Evolutionary conservation across 805 yeast genomes (phyloP).

Genomic region (Yamadazyma sp.): DNA sequence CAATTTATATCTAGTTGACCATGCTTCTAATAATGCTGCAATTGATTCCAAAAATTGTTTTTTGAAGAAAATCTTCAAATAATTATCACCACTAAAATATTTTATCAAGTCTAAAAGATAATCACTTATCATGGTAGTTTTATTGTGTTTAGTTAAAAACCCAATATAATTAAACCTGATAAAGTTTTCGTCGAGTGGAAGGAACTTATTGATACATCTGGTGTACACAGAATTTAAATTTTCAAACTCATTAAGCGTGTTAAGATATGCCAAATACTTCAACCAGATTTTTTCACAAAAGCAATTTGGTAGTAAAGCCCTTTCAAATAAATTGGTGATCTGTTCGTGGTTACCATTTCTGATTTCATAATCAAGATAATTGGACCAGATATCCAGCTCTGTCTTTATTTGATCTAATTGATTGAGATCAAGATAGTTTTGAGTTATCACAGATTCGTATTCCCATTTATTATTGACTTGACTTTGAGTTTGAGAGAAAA

Average conservation of each 20-base stretch:
- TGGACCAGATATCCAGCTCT: conserved; percentile 55
- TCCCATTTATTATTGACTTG: conserved; percentile 64
- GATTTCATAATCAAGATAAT: conserved; percentile 58
- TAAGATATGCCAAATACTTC: conserved; percentile 55
- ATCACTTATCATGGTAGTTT: conserved; percentile 22
- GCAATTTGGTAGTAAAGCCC: conserved; percentile 72
- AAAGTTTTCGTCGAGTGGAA: conserved; percentile 27
- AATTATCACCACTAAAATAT: conserved; percentile 20
- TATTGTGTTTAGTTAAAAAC: conserved; percentile 18
- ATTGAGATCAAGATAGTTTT: conserved; percentile 53
- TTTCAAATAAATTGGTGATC: conserved; percentile 53
- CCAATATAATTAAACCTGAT: conserved; percentile 25
- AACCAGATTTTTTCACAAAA: conserved; percentile 63
- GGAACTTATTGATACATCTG: conserved; percentile 44
- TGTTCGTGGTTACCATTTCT: not conserved
- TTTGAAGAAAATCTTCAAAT: conserved; percentile 11
- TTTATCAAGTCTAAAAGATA: conserved; percentile 25
- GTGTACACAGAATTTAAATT: conserved; percentile 44
- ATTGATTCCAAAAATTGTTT: conserved; percentile 17
- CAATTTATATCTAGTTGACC: conserved; percentile 3
- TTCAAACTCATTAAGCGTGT: conserved; percentile 19
- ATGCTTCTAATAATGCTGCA: conserved; percentile 9
- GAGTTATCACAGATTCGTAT: conserved; percentile 63
- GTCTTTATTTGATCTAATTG: conserved; percentile 29
- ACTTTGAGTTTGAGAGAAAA: conserved; percentile 46